Percentiles rank a stretch among this genome's conserved stretches.
Conservation (phyloP, 2,329 filamentous ascomycete species). For the Sporothrix luriei region DNA sequence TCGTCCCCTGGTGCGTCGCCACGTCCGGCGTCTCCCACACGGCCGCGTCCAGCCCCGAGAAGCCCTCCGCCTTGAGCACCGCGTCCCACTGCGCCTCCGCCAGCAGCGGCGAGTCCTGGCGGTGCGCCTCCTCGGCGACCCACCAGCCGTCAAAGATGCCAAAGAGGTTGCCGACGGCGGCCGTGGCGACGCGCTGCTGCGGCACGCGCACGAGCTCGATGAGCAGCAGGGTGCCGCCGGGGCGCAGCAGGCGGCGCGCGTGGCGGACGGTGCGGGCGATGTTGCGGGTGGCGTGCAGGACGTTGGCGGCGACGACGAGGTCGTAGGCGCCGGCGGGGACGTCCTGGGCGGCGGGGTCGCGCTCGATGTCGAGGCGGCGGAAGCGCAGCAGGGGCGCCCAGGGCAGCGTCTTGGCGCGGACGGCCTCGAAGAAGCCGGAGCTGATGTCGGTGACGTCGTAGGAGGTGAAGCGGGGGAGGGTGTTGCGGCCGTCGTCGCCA, state of each 20-base stretch:
- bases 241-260: constrained; percentile 39
- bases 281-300: constrained; percentile 41
- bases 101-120: constrained; percentile 35
- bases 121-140: constrained; percentile 34
- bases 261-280: constrained; percentile 38
- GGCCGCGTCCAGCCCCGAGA: constrained; percentile 34
- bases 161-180: constrained; percentile 35
- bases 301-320: constrained; percentile 43
- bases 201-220: constrained; percentile 35
- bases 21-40: constrained; percentile 36
- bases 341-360: constrained; percentile 42
- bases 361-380: constrained; percentile 41
- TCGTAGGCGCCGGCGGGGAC: constrained; percentile 42
- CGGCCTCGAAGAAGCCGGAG: constrained; percentile 46
- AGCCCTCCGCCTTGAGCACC: constrained; percentile 32
- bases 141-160: constrained; percentile 37
- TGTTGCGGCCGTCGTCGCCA: constrained; percentile 13
- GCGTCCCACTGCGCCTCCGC: constrained; percentile 35
- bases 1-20: constrained; percentile 35
- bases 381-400: constrained; percentile 32
- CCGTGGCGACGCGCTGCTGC: constrained; percentile 32
- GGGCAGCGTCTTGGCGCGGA: constrained; percentile 40
- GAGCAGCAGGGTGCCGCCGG: constrained; percentile 34
- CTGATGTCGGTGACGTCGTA: constrained; percentile 52
- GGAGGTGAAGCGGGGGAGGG: constrained; percentile 25